Evolutionary conservation across 1,284 basidiomycete species (phyloP).

Genomic region (Marasmius sp.): DNA sequence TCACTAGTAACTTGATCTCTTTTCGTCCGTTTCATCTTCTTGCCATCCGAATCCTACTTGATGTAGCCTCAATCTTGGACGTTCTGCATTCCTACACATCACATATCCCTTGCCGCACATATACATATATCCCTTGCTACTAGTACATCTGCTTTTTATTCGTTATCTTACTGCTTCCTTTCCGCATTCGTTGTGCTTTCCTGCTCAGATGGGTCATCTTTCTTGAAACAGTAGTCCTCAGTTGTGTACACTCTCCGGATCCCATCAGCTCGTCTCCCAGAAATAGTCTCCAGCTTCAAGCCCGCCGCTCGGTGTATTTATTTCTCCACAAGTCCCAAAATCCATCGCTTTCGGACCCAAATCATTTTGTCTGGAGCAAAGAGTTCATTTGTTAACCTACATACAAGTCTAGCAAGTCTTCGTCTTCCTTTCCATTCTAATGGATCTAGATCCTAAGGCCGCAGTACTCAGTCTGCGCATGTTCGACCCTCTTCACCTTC

Average conservation of each 20-base stretch:
- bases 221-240: not conserved
- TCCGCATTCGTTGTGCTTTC: not conserved
- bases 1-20: not conserved
- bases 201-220: not conserved
- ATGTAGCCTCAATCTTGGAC: not conserved
- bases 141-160: not conserved
- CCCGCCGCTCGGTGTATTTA: too few relatives aligned
- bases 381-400: not conserved
- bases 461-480: too few relatives aligned
- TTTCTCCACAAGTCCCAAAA: too few relatives aligned
- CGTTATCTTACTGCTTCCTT: not conserved
- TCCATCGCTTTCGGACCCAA: not conserved
- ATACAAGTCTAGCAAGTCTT: not conserved
- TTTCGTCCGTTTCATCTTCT: not conserved
- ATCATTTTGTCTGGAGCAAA: too few relatives aligned
- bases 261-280: not conserved
- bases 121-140: not conserved
- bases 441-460: too few relatives aligned
- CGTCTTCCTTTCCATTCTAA: not conserved
- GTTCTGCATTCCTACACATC: not conserved
- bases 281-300: too few relatives aligned
- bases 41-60: not conserved
- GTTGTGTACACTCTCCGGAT: too few relatives aligned
- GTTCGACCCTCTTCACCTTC: too few relatives aligned
- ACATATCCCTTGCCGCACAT: not conserved